Evolutionary conservation across 1,284 basidiomycete genomes (phyloP), one percentile per base, ranked within the genome.

Genomic region (Lignosus rhinocerotis): DNA sequence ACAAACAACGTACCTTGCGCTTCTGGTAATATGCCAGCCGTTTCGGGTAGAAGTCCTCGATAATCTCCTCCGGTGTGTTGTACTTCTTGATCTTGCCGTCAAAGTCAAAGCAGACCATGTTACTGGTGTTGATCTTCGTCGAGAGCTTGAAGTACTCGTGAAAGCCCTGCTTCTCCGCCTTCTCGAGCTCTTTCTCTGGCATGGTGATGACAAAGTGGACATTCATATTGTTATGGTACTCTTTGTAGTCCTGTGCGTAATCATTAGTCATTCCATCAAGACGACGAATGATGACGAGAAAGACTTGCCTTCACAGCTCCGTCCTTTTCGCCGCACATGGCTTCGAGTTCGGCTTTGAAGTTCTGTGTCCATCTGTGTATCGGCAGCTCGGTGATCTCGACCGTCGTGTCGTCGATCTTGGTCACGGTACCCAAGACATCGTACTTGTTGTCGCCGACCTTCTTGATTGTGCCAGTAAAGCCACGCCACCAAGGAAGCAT

Each of bases 401-500:
- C 82, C 0, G 93, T 97, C 33, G 86, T 90, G 62, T 94, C 91
- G 72, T 93, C 87, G 66, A 92, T 73, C 79, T 96, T 95, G 38
- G 78, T 82, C 51, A 84, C 84, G 42, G 88, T 74, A 55, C 97
- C 97, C 42, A 78, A 78, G 47, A 94, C 86, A 61, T 94, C 95
- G 77, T 90, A 99, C 73, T 92, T 96, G 76, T 96, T 88, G 63
- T 91, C 90, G 32, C 84, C 85, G 17, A 84, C 78, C 62, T 85
- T 85, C 75, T 90, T 94, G 74, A 98, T 92, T 38, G 88, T 81
- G 31, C 96, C 96, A 71, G 88, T 85, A 76, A 96, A 99, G 32
- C 96, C 97, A 52, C 95, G 87, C 90, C 93, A 99, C 97, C 97
- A 99, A 0, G 97, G 97, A 19, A 83, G 78, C 92, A 99, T 98